Base-by-base conservation (phyloP, 495 filamentous ascomycete genomes). In the Lophiotrema nucula region DNA sequence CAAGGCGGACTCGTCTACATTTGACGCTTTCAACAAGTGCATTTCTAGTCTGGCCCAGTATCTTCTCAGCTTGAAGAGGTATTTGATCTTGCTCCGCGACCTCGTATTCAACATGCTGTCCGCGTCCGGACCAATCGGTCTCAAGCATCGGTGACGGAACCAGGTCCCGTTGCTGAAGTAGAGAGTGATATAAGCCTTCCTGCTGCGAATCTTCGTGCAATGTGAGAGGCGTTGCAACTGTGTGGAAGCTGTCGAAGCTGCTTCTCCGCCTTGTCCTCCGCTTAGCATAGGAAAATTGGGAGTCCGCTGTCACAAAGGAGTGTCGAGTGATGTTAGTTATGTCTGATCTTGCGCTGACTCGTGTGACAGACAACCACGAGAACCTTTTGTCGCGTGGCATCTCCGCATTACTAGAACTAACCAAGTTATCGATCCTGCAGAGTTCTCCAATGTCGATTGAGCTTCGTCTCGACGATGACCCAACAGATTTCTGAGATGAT, bases 11-110 rank as follows among this genome's bases (percentile, higher is more conserved):
- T 15, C 52, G 31, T 10, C 48, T 42, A 26, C 62, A 65, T 11
- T 15, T 19, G 2, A 65, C 62, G 33, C 57, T 65, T 26, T 65
- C 62, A 11, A 65, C 62, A n/a, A 65, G 5, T 2, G 62, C 62
- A 11, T 25, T 47, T 5, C 31, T 37, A n/a, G 18, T 56, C 12
- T 44, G 23, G 3, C 51, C 51, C n/a, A 54, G 35, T 19, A 45
- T 19, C 22, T 5, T 45, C 22, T 54, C 51, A 18, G 37, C 46
- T 33, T 3, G 4, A 5, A 55, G 26, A 22, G 52, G 52, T 18
- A 55, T 55, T 12, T 33, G 8, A 15, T 55, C 26, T 3, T 39
- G 18, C 23, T 57, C 54, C 4, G 10, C 19, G 2, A 26, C 19
- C 2, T 42, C 28, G 19, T 49, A 57, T 22, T 57, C 54, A 10